Evolutionary conservation across 345 rosid species (phyloP), one percentile per base, ranked within the genome.

Genomic region (Microthlaspi erraticum): DNA sequence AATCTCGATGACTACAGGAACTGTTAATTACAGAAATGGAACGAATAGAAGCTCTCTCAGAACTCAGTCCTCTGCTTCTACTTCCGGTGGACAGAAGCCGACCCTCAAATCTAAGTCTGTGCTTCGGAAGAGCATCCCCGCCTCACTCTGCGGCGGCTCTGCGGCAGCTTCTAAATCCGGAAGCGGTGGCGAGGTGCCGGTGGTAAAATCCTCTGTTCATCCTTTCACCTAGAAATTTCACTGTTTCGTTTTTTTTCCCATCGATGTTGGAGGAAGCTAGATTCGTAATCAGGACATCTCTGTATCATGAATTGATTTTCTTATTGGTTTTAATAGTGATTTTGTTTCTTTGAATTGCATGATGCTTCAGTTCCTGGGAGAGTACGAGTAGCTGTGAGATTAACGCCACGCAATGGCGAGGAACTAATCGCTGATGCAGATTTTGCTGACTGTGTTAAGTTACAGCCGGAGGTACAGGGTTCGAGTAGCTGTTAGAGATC

Each of bases 351-450:
- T 26, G 3, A 2, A 52, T 23, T 76, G 70, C 58, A 8, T 72
- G 68, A 71, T 88, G 66, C 23, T 53, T 70, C 7, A 77, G 99
- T 92, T 79, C 85, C 80, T 8, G 99, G 97, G 68, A 90, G 99
- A 65, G 99, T 95, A 76, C 83, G 98, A 66, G 99, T 95, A 4
- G 97, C 97, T 26, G 99, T 95, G 61, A 92, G 99, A 78, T 78
- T 90, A 81, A 81, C 97, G 60, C 95, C 97, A 6, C 80, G 90
- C 13, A 92, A 83, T 76, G 87, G 83, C 0, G 99, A 95, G 74
- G 99, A 95, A 77, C 66, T 84, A 75, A 84, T 73, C 50, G 96
- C 88, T 3, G 99, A 95, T 83, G 91, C 98, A 3, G 99, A 95
- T 84, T 95, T 90, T 80, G 93, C 91, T 20, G 99, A 90, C 66